phyloP scores from a whole-genome alignment of 2,329 filamentous ascomycete genomes.

The Scytalidium lignicola region DNA sequence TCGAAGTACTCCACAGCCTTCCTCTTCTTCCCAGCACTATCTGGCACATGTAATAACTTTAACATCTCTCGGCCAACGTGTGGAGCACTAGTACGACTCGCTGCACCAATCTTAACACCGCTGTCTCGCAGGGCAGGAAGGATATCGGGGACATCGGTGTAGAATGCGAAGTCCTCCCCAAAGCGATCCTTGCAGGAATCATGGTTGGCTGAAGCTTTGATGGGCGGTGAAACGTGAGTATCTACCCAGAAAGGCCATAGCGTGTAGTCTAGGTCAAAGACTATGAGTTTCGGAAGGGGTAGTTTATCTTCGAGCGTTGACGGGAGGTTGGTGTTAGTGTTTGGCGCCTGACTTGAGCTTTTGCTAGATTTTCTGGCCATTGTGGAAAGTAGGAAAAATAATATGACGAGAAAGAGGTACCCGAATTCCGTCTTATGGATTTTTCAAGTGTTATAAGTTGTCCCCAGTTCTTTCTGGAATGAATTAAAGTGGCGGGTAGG shows the following conservation, averaged over 20 bases:
- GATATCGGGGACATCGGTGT: constrained; percentile 62
- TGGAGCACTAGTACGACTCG: constrained; percentile 75
- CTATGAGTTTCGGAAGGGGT: constrained; percentile 75
- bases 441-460: too few species aligned
- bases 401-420: neutral
- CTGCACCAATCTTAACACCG: constrained; percentile 59
- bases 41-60: constrained; percentile 59
- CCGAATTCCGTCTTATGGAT: neutral
- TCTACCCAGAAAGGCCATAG: constrained; percentile 99
- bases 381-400: constrained; percentile 6
- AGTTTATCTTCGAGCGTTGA: constrained; percentile 37
- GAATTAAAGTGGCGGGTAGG: neutral
- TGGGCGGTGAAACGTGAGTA: constrained; percentile 76
- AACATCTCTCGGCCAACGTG: constrained; percentile 78
- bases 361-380: constrained; percentile 22
- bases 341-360: constrained; percentile 2
- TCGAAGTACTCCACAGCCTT: constrained; percentile 57
- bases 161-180: constrained; percentile 67
- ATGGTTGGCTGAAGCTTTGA: constrained; percentile 46
- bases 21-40: constrained; percentile 24
- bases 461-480: neutral
- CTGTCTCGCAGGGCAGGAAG: constrained; percentile 48
- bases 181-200: constrained; percentile 43
- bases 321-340: constrained; percentile 10
- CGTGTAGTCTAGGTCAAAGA: constrained; percentile 97